Conservation (phyloP, 2,329 filamentous ascomycete species). For the Fusarium floridanum region DNA sequence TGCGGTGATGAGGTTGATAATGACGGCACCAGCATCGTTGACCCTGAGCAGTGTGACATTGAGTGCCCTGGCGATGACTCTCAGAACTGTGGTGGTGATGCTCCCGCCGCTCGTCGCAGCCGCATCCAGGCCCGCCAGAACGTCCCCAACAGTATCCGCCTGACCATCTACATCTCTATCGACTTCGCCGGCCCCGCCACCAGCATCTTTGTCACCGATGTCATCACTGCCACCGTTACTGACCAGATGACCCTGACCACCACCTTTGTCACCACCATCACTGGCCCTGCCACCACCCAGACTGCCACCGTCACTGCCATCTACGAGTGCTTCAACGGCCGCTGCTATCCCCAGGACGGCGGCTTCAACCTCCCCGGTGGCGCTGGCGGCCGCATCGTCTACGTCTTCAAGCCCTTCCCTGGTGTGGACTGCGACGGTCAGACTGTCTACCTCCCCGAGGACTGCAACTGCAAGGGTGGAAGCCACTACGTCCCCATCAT, state of each 20-base stretch:
- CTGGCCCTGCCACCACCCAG: conserved; percentile 20
- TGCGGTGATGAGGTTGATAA: conserved; percentile 37
- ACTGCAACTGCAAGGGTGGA: conserved; percentile 39
- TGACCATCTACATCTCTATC: conserved; percentile 40
- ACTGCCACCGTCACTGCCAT: conserved; percentile 37
- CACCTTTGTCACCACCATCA: conserved; percentile 33
- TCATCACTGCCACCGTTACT: conserved; percentile 33
- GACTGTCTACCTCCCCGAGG: conserved; percentile 34
- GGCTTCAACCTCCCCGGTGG: not conserved
- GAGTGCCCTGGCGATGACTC: conserved; percentile 40
- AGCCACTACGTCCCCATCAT: conserved; percentile 35
- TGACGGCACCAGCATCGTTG: conserved; percentile 18
- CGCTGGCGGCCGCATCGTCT: conserved; percentile 14
- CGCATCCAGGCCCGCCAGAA: conserved; percentile 34
- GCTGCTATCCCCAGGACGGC: conserved; percentile 27
- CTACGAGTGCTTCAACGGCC: conserved; percentile 34
- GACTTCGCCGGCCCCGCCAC: not conserved
- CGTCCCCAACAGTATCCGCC: conserved; percentile 38
- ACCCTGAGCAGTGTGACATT: conserved; percentile 25
- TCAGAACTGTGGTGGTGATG: conserved; percentile 40
- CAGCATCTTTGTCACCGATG: conserved; percentile 4
- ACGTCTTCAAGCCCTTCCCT: conserved; percentile 38
- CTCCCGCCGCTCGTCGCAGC: conserved; percentile 23
- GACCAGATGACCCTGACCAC: conserved; percentile 36
- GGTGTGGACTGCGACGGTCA: conserved; percentile 36